Evolutionary conservation across 2,329 filamentous ascomycete species (phyloP).

Genomic region (Amauroascus verrucosus): DNA sequence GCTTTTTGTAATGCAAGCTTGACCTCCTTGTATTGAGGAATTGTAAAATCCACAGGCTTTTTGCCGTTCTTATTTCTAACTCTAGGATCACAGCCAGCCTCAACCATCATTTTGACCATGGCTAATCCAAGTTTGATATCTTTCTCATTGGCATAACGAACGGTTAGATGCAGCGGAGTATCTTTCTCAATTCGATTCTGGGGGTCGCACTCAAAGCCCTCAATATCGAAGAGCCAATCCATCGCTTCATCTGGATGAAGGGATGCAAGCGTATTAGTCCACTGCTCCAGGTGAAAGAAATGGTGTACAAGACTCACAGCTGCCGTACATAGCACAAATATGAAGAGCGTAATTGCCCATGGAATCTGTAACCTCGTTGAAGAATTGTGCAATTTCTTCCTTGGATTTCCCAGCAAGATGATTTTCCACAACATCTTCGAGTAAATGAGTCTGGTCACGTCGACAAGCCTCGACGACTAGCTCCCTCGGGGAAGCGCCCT

Average conservation of each 20-base stretch:
- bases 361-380: slow-evolving; percentile 77
- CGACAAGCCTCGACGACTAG: slow-evolving; percentile 86
- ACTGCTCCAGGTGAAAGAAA: no score
- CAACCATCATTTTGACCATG: slow-evolving; percentile 42
- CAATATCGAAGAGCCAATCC: slow-evolving; percentile 39
- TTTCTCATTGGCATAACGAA: slow-evolving; percentile 39
- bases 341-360: slow-evolving; percentile 85
- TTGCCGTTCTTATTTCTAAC: slow-evolving; percentile 40
- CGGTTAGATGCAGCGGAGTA: slow-evolving; percentile 38
- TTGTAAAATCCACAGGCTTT: slow-evolving; percentile 38
- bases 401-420: slow-evolving; percentile 47
- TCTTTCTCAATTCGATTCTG: slow-evolving; percentile 38
- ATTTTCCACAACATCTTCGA: slow-evolving; percentile 58
- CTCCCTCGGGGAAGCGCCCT: slow-evolving; percentile 81
- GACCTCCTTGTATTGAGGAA: slow-evolving; percentile 33
- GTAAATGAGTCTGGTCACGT: slow-evolving; percentile 79
- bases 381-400: slow-evolving; percentile 59
- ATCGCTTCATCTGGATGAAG: slow-evolving; percentile 35
- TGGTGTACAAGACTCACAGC: slow-evolving; percentile 50
- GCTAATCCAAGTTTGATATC: slow-evolving; percentile 34
- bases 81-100: slow-evolving; percentile 40
- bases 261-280: background rate
- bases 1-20: slow-evolving; percentile 35
- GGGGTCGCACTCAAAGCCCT: slow-evolving; percentile 41
- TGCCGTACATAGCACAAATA: slow-evolving; percentile 73